Base-by-base conservation (phyloP, 1,139 yeast genomes). In the Pichiaceae sp. region DNA sequence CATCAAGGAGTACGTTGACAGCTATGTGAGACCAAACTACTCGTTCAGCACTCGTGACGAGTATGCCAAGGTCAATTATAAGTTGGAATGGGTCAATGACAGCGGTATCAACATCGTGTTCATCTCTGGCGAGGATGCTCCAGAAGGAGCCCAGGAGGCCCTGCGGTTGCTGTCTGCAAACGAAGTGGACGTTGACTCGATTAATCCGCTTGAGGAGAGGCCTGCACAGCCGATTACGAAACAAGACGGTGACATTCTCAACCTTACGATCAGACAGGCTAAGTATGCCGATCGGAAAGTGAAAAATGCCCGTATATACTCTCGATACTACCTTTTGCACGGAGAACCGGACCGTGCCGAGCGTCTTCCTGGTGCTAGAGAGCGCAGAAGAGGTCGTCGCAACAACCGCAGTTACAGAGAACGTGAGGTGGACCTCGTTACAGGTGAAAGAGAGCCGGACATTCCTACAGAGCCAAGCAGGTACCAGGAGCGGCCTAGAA, bases 31-130 rank as follows among this genome's bases (percentile, higher is more conserved):
- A 46, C 62, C 62, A 7, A 52, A 48, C 19, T 64, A 60, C 42
- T 49, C 44, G 18, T 52, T 49, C 36, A 47, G 40, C n/a, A 50
- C 42, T 15, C 42, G 52, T 18, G 56, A 50, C 5, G 39, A 50
- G 28, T 52, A 42, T 31, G 46, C 47, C 34, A 44, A 41, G 36
- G 47, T 44, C 38, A 40, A 48, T 40, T 56, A 46, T 54, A 60
- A 64, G 36, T 57, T 80, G 20, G 79, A 81, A 49, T 82, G 93
- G 93, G 68, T 82, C 33, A 74, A 82, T 50, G 93, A 82, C 53
- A 53, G 70, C 14, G 62, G 74, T 2, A 69, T 78, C 20, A 75
- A 74, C 41, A 54, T 78, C 14, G 75, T 69, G 3, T 81, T 75
- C 50, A 58, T 33, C 3, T 6, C n/a, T 15, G 16, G 28, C 3